Percentiles rank a stretch among this genome's conserved stretches.
phyloP scores from a whole-genome alignment of 2,329 filamentous ascomycete species.

The Aaosphaeria pasadenensis region DNA sequence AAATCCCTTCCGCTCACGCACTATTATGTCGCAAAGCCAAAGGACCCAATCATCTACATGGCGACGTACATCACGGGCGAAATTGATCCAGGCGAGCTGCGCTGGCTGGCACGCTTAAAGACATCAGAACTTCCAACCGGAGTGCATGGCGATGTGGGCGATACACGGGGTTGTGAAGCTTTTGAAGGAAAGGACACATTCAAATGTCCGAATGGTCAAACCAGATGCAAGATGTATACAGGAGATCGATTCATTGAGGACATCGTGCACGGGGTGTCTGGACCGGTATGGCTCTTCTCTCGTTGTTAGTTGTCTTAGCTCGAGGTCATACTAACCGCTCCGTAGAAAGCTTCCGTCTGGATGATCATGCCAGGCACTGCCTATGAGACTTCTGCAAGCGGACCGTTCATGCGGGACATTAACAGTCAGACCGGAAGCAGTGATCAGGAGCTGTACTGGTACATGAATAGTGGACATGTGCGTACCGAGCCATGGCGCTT shows the following conservation, averaged over 20 bases:
- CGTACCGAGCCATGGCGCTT: constrained; percentile 20
- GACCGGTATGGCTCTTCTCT: constrained; percentile 8
- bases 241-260: constrained; percentile 21
- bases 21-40: constrained; percentile 19
- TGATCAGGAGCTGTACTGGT: constrained; percentile 22
- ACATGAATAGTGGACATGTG: constrained; percentile 22
- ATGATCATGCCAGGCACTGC: constrained; percentile 23
- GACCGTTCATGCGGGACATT: constrained; percentile 23
- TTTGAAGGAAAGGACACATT: constrained; percentile 23
- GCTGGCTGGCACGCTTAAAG: constrained; percentile 3
- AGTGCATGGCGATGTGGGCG: constrained; percentile 18
- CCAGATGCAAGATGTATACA: constrained; percentile 21
- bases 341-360: constrained; percentile 15
- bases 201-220: constrained; percentile 15
- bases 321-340: neutral
- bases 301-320: neutral
- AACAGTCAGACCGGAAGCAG: constrained; percentile 15
- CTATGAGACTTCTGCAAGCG: constrained; percentile 18
- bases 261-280: constrained; percentile 18
- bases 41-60: constrained; percentile 19
- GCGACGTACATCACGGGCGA: constrained; percentile 18
- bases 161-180: constrained; percentile 15
- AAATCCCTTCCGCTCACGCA: constrained; percentile 15
- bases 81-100: constrained; percentile 21
- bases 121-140: constrained; percentile 15